Percentiles rank a stretch among this genome's conserved stretches.
Evolutionary conservation across 139 green algal species (phyloP).

Genomic region (Zygnema circumcarinatum): DNA sequence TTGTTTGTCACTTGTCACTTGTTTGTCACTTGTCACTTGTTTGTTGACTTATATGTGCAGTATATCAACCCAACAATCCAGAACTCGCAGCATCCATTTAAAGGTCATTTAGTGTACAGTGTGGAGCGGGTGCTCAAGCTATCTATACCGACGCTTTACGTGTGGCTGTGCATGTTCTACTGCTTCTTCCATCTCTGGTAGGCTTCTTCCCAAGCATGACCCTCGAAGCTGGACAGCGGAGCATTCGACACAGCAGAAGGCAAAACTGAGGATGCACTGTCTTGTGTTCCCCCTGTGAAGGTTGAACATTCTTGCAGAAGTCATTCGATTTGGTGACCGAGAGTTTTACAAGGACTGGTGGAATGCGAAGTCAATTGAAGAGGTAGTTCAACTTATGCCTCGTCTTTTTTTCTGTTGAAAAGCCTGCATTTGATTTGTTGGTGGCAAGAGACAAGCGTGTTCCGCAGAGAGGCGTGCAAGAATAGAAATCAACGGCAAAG

Average conservation of each 20-base stretch:
- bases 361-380: conserved; percentile 85
- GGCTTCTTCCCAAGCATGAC: background rate
- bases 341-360: conserved; percentile 96
- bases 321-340: conserved; percentile 86
- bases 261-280: no score
- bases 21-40: no score
- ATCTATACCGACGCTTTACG: conserved; percentile 86
- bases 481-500: no score
- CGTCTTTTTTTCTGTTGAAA: background rate
- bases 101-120: conserved; percentile 68
- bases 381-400: no score
- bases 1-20: no score
- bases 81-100: conserved; percentile 75
- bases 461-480: no score
- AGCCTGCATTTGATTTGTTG: no score
- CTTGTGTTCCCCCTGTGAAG: no score
- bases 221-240: no score
- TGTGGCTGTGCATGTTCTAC: conserved; percentile 87
- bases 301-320: conserved; percentile 91
- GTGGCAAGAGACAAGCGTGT: no score
- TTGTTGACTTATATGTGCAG: no score
- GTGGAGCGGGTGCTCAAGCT: conserved; percentile 91
- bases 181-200: conserved; percentile 65
- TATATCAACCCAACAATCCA: conserved; percentile 83
- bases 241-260: no score